These are phyloP conservation scores for Blastocystis sp. DNA, from an alignment of 352 stramenopile genomes.

Conservation along the genomic window DNA sequence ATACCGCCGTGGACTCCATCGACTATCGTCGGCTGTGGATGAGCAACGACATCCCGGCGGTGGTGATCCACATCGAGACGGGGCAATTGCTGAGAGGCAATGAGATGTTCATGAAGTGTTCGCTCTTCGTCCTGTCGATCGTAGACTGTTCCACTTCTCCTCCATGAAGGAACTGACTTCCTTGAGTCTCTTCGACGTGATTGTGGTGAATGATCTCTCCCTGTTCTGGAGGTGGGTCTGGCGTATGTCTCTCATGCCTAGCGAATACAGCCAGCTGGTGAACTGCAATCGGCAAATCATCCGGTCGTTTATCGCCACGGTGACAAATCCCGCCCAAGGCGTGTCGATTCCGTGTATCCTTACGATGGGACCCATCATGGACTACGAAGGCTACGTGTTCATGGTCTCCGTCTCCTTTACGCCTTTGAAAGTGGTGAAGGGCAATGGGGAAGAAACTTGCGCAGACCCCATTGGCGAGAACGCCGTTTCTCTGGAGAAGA, in stretches of 20 bases:
- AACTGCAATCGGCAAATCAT: slow-evolving; percentile 33
- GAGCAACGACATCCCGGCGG: slow-evolving; percentile 30
- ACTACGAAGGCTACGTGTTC: slow-evolving; percentile 18
- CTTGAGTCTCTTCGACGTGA: slow-evolving; percentile 19
- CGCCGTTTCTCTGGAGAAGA: slow-evolving; percentile 18
- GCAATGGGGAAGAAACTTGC: not conserved
- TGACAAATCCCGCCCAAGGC: not conserved
- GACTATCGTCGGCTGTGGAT: slow-evolving; percentile 32
- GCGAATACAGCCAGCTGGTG: slow-evolving; percentile 17
- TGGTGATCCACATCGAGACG: slow-evolving; percentile 8
- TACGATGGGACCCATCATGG: slow-evolving; percentile 52
- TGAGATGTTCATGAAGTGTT: slow-evolving; percentile 23
- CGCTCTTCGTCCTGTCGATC: too few relatives aligned
- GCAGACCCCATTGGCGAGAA: slow-evolving; percentile 8
- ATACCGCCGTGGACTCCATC: not conserved
- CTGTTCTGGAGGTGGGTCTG: slow-evolving; percentile 4
- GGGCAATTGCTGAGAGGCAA: slow-evolving; percentile 38
- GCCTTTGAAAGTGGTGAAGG: slow-evolving; percentile 23
- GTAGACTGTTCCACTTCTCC: slow-evolving; percentile 38
- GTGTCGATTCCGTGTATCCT: slow-evolving; percentile 5
- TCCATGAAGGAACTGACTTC: slow-evolving; percentile 2
- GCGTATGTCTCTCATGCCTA: not conserved
- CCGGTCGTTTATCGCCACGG: slow-evolving; percentile 14
- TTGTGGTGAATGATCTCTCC: slow-evolving; percentile 32
- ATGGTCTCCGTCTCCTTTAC: slow-evolving; percentile 23